Conservation (phyloP, 2,329 filamentous ascomycete genomes). For the Cylindrodendrum hubeiense region DNA sequence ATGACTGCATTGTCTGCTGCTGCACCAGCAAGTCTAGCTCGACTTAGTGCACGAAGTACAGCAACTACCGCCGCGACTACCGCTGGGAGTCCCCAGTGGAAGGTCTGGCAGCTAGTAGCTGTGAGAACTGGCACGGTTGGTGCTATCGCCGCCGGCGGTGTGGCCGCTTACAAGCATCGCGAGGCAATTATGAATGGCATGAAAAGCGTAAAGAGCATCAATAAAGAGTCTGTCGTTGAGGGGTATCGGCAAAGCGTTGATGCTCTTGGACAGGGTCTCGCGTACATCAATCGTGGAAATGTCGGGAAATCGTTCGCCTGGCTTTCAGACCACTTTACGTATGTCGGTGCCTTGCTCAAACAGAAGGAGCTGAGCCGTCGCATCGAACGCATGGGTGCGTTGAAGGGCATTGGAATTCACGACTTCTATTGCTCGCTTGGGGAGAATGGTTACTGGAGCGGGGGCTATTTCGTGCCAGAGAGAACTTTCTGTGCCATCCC, state of each 20-base stretch:
- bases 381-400: conserved; percentile 70
- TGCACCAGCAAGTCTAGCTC: conserved; percentile 59
- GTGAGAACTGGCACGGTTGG: conserved; percentile 86
- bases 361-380: conserved; percentile 78
- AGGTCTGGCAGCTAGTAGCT: conserved; percentile 73
- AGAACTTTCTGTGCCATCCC: conserved; percentile 86
- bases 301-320: conserved; percentile 79
- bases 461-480: conserved; percentile 71
- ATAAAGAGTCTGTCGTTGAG: conserved; percentile 60
- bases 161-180: conserved; percentile 84
- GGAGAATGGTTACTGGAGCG: conserved; percentile 74
- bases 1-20: conserved; percentile 66
- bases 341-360: conserved; percentile 83
- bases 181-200: conserved; percentile 71
- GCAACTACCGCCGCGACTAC: conserved; percentile 31
- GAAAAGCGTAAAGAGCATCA: conserved; percentile 60
- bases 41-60: conserved; percentile 33
- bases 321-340: conserved; percentile 86
- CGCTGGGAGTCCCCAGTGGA: conserved; percentile 58
- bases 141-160: conserved; percentile 83
- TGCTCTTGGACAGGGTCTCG: conserved; percentile 64
- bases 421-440: conserved; percentile 85
- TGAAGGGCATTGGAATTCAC: conserved; percentile 75
- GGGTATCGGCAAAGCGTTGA: conserved; percentile 64
- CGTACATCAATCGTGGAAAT: conserved; percentile 69